phyloP scores from a whole-genome alignment of 2,329 filamentous ascomycete species.

The Orbilia brochopaga region DNA sequence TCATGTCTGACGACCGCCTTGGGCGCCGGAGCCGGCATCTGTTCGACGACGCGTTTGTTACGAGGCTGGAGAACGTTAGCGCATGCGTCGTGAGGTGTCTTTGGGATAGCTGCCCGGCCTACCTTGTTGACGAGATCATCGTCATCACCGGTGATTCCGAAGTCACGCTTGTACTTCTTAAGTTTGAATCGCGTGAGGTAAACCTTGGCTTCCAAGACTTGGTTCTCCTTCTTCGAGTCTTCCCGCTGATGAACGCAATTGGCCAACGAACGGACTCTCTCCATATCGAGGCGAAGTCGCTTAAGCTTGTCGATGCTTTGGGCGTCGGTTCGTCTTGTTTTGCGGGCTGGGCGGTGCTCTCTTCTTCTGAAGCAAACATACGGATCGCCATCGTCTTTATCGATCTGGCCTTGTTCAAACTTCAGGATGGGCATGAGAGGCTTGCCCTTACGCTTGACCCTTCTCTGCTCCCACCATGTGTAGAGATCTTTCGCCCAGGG shows the following conservation, averaged over 20 bases:
- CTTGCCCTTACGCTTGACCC: constrained; percentile 71
- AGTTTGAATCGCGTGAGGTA: constrained; percentile 83
- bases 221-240: constrained; percentile 74
- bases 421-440: constrained; percentile 80
- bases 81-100: constrained; percentile 52
- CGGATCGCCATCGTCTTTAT: constrained; percentile 93
- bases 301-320: constrained; percentile 95
- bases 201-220: constrained; percentile 75
- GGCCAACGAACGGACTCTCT: constrained; percentile 83
- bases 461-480: constrained; percentile 75
- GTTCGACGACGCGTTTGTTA: constrained; percentile 69
- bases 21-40: constrained; percentile 66
- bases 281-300: constrained; percentile 85
- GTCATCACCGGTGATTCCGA: constrained; percentile 89
- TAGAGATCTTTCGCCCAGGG: constrained; percentile 40
- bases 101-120: constrained; percentile 56
- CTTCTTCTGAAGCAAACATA: constrained; percentile 97
- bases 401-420: constrained; percentile 83
- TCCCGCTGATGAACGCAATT: constrained; percentile 80
- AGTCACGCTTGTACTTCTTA: constrained; percentile 84
- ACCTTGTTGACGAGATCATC: constrained; percentile 95
- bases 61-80: constrained; percentile 65
- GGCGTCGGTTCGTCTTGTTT: constrained; percentile 90
- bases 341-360: constrained; percentile 90
- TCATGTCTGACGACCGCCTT: constrained; percentile 61